Evolutionary conservation across 2,329 filamentous ascomycete species (phyloP), one percentile per base, ranked within the genome.

Genomic region (Thielaviopsis musarum): DNA sequence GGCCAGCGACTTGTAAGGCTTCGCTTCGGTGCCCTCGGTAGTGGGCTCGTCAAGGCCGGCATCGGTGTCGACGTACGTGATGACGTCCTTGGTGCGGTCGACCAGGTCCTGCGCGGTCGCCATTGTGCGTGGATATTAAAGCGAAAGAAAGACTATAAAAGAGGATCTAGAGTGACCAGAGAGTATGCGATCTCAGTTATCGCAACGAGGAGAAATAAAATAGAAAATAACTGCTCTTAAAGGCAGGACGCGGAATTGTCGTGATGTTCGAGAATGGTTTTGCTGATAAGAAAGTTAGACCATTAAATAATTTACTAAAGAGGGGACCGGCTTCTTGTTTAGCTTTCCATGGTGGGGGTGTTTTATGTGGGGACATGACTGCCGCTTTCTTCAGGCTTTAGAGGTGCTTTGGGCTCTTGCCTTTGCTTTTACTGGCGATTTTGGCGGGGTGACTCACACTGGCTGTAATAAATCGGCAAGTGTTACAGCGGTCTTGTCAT

Each of bases 1-100:
- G 64, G 85, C 76, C 51, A 95, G 80, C 49, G 85, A 83, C 76
- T 94, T 91, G 81, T 84, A 95, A 55, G 90, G 89, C 65, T 83
- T 79, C 63, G 77, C 73, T 70, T 91, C 81, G 64, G 83, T 79
- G 68, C 89, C 89, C 65, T 80, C 75, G 64, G 82, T 80, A 62
- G 77, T 69, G 65, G 80, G 71, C 67, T 86, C 82, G 73, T 93
- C 90, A 66, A 78, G 75, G 66, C 90, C 90, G 65, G 77, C 77
- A 66, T 89, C 86, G 69, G 89, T 86, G 75, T 95, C 89, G 68
- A 95, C 79, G 74, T 91, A 89, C 70, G 87, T 77, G 59, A 58
- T 63, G 66, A 70, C 69, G 65, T 70, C 67, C 70, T 76, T 78
- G 65, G 72, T 69, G 68, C 77, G 73, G 63, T 77, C 73, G 65